Evolutionary conservation across 192 early-diverging fungal genomes (phyloP).

Genomic region (Coemansia reversa): DNA sequence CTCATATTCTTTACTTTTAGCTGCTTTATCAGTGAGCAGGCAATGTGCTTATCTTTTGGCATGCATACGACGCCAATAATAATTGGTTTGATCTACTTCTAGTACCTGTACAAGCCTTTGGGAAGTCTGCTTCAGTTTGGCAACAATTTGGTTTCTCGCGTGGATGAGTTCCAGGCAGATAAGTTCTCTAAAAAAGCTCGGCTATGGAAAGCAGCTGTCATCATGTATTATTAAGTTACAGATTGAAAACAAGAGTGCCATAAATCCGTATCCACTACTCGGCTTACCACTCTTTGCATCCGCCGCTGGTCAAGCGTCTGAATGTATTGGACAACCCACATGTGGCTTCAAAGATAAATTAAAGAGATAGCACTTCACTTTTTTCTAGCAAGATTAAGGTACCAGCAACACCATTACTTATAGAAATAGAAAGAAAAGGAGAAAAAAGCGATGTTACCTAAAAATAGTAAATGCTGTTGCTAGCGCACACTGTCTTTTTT

Average conservation of each 20-base stretch:
- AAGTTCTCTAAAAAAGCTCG: slow-evolving; percentile 81
- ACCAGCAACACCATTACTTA: too few relatives aligned
- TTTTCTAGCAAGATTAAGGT: neutral
- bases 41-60: slow-evolving; percentile 86
- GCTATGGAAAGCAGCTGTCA: slow-evolving; percentile 69
- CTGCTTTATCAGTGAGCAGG: slow-evolving; percentile 66
- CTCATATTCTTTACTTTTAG: slow-evolving; percentile 74
- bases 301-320: slow-evolving; percentile 85
- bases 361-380: slow-evolving; percentile 5
- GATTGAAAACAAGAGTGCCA: slow-evolving; percentile 81
- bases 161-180: slow-evolving; percentile 94
- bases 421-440: too few relatives aligned
- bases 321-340: slow-evolving; percentile 58
- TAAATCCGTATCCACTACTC: slow-evolving; percentile 88
- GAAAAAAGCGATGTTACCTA: too few relatives aligned
- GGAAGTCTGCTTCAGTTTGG: slow-evolving; percentile 74
- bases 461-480: too few relatives aligned
- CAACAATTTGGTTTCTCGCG: slow-evolving; percentile 75
- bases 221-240: slow-evolving; percentile 86
- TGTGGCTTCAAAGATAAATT: slow-evolving; percentile 53
- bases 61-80: slow-evolving; percentile 73
- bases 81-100: slow-evolving; percentile 90
- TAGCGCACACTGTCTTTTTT: too few relatives aligned
- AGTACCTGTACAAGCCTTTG: slow-evolving; percentile 79
- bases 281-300: slow-evolving; percentile 90